phyloP scores from a whole-genome alignment of 2,329 filamentous ascomycete species.

The Aureobasidium namibiae region DNA sequence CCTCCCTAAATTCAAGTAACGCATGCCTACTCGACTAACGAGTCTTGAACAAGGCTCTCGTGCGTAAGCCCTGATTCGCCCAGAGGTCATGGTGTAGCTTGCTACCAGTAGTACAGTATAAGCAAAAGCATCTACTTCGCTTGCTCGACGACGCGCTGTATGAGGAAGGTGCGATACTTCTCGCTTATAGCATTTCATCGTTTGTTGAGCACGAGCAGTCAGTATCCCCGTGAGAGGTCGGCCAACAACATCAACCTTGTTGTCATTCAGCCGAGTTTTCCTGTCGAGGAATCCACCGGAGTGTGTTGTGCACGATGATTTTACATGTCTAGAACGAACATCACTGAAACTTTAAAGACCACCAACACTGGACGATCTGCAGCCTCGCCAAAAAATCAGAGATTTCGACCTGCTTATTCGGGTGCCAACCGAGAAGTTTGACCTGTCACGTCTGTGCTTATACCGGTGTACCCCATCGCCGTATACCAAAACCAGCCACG shows the following conservation, averaged over 20 bases:
- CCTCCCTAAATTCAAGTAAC: neutral
- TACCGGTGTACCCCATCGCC: neutral
- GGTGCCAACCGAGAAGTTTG: neutral
- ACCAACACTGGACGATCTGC: neutral
- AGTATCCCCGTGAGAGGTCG: neutral
- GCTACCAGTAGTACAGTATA: neutral
- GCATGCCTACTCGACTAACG: neutral
- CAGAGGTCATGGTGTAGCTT: neutral
- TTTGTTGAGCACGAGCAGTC: neutral
- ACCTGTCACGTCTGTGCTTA: neutral
- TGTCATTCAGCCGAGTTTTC: neutral
- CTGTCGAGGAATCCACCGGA: neutral
- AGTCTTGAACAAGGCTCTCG: neutral
- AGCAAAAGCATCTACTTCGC: neutral
- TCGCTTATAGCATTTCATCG: conserved; percentile 4
- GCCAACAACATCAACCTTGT: neutral
- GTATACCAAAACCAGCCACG: neutral
- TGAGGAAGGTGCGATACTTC: neutral
- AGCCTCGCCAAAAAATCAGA: neutral
- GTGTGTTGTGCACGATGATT: neutral
- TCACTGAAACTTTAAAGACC: neutral
- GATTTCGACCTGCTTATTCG: neutral
- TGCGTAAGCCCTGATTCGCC: neutral
- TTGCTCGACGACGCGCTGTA: neutral
- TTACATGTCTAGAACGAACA: neutral